Conservation (phyloP, 2,329 filamentous ascomycete species). For the Diaporthe destruens region DNA sequence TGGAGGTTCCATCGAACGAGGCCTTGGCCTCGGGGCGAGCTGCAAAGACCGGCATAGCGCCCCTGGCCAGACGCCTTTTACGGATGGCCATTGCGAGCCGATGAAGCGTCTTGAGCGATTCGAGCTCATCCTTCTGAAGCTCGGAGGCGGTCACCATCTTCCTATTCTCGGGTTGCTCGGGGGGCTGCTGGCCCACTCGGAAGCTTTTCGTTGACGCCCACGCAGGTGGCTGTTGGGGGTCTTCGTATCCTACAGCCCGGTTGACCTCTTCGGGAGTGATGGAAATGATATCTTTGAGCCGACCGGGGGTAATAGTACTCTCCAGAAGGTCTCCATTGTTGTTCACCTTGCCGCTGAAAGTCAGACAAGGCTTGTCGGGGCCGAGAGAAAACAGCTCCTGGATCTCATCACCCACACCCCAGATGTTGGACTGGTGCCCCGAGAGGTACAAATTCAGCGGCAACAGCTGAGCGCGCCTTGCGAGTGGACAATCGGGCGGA, state of each 20-base stretch:
- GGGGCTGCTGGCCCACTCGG: constrained; percentile 50
- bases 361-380: constrained; percentile 65
- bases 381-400: constrained; percentile 68
- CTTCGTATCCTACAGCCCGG: constrained; percentile 37
- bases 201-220: constrained; percentile 45
- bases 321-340: constrained; percentile 65
- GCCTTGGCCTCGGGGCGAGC: constrained; percentile 59
- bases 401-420: constrained; percentile 51
- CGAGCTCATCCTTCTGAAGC: constrained; percentile 57
- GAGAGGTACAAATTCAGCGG: constrained; percentile 71
- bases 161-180: constrained; percentile 50
- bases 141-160: constrained; percentile 58
- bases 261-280: constrained; percentile 67
- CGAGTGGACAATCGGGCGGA: constrained; percentile 67
- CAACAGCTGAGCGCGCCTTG: constrained; percentile 71
- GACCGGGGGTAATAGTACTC: constrained; percentile 65
- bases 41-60: constrained; percentile 63
- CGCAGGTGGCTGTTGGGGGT: constrained; percentile 31
- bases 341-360: constrained; percentile 72
- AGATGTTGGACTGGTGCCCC: constrained; percentile 70
- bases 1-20: constrained; percentile 53
- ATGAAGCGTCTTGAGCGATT: constrained; percentile 62
- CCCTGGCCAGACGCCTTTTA: constrained; percentile 57
- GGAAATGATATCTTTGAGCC: constrained; percentile 67
- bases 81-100: constrained; percentile 62